phyloP scores from a whole-genome alignment of 768 basidiomycete species.

The Trametes elegans region DNA sequence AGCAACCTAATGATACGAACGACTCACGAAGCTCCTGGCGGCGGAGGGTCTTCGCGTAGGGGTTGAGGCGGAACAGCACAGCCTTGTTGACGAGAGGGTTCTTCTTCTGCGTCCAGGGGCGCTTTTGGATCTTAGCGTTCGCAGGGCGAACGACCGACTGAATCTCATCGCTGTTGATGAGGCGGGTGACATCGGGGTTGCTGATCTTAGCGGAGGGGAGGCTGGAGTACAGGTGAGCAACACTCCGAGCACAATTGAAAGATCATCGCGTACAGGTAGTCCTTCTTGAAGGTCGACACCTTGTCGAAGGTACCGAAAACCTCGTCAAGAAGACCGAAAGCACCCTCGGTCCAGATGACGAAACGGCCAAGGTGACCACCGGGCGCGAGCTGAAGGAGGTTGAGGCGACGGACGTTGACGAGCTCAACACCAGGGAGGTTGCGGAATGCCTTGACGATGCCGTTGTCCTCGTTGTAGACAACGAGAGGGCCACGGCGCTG shows the following conservation, averaged over 20 bases:
- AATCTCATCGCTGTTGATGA: constrained; percentile 98
- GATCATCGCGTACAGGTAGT: constrained; percentile 62
- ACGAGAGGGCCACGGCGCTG: constrained; percentile 97
- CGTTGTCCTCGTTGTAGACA: constrained; percentile 96
- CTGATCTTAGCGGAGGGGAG: constrained; percentile 95
- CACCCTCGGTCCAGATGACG: constrained; percentile 98
- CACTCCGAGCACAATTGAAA: background rate
- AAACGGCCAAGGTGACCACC: constrained; percentile 99
- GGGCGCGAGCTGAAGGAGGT: constrained; percentile 98
- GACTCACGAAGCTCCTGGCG: constrained; percentile 83
- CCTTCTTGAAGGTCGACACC: constrained; percentile 82
- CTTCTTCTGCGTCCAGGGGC: constrained; percentile 99
- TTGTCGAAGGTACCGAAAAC: constrained; percentile 95
- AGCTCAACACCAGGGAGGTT: constrained; percentile 98
- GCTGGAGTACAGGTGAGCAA: constrained; percentile 36
- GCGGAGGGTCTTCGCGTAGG: constrained; percentile 94
- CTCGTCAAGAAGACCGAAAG: constrained; percentile 89
- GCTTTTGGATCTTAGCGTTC: constrained; percentile 80
- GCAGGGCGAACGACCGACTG: constrained; percentile 95
- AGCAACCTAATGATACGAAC: background rate
- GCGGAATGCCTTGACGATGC: constrained; percentile 97
- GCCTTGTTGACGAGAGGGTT: constrained; percentile 95
- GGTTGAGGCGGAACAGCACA: constrained; percentile 95
- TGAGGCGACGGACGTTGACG: constrained; percentile 89
- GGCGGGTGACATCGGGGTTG: constrained; percentile 94